Percentiles rank a stretch among this genome's conserved stretches.
Conservation (phyloP, 768 basidiomycete genomes). For the Leccinum variicolor region DNA sequence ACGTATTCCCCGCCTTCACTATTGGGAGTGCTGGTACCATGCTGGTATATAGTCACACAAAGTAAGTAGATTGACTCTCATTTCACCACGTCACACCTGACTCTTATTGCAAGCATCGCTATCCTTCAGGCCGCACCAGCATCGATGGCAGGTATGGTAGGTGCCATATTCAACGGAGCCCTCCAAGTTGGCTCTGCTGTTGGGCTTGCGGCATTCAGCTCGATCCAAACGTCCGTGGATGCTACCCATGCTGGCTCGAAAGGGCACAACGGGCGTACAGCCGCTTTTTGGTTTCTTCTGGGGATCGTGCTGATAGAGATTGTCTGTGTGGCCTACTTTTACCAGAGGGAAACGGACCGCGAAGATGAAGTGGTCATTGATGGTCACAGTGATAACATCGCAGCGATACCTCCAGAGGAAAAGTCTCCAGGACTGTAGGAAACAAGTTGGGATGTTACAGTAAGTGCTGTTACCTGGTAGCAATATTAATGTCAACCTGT, state of each 20-base stretch:
- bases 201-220: constrained; percentile 45
- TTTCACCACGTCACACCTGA: background rate
- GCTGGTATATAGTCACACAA: constrained; percentile 45
- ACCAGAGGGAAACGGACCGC: constrained; percentile 19
- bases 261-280: constrained; percentile 40
- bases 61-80: constrained; percentile 31
- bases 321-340: constrained; percentile 35
- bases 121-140: constrained; percentile 47
- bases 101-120: constrained; percentile 37
- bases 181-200: constrained; percentile 52
- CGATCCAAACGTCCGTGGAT: constrained; percentile 47
- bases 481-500: too few relatives aligned
- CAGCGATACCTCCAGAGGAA: background rate
- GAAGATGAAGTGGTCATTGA: background rate
- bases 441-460: too few relatives aligned
- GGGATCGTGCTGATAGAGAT: constrained; percentile 34
- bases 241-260: constrained; percentile 27
- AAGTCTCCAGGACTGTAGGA: background rate
- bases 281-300: constrained; percentile 43
- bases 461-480: too few relatives aligned
- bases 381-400: background rate
- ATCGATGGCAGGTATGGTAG: constrained; percentile 50
- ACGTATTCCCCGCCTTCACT: constrained; percentile 48
- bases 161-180: constrained; percentile 54
- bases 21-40: constrained; percentile 46